Conservation (phyloP, 805 yeast species). For the Groenewaldozyma salmanticensis region DNA sequence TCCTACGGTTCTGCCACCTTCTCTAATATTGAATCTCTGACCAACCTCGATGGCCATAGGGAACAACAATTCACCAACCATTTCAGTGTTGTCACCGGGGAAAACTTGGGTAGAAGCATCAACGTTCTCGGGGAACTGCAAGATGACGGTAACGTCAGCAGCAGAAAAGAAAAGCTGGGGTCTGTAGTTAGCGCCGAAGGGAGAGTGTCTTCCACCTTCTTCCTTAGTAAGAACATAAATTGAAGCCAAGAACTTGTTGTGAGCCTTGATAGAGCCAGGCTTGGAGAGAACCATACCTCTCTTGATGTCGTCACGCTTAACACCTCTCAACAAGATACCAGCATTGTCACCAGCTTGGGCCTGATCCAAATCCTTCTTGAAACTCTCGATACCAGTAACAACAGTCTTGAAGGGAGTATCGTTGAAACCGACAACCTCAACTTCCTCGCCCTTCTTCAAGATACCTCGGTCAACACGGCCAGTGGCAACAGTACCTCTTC, state of each 20-base stretch:
- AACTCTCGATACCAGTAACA: constrained; percentile 98
- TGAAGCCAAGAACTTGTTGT: constrained; percentile 89
- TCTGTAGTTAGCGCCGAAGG: constrained; percentile 94
- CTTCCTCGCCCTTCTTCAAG: constrained; percentile 96
- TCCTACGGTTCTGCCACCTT: constrained; percentile 98
- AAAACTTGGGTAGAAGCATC: constrained; percentile 85
- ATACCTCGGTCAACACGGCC: constrained; percentile 99
- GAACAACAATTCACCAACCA: constrained; percentile 80
- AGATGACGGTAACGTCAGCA: constrained; percentile 83
- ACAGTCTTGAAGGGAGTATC: constrained; percentile 82
- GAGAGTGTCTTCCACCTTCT: constrained; percentile 99
- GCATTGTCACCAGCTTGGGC: constrained; percentile 99
- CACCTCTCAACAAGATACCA: constrained; percentile 95
- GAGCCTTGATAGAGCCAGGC: constrained; percentile 86
- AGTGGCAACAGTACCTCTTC: constrained; percentile 99
- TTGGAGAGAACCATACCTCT: constrained; percentile 98
- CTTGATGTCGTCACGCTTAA: constrained; percentile 91
- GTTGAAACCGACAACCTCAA: constrained; percentile 92
- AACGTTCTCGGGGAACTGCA: constrained; percentile 78
- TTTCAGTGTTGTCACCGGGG: constrained; percentile 98
- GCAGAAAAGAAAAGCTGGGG: constrained; percentile 97
- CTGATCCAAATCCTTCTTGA: constrained; percentile 94
- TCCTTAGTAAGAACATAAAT: constrained; percentile 87
- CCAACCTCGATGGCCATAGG: constrained; percentile 93
- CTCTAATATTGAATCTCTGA: constrained; percentile 98